phyloP scores from a whole-genome alignment of 129 eudicot genomes.

The Lonicera japonica region DNA sequence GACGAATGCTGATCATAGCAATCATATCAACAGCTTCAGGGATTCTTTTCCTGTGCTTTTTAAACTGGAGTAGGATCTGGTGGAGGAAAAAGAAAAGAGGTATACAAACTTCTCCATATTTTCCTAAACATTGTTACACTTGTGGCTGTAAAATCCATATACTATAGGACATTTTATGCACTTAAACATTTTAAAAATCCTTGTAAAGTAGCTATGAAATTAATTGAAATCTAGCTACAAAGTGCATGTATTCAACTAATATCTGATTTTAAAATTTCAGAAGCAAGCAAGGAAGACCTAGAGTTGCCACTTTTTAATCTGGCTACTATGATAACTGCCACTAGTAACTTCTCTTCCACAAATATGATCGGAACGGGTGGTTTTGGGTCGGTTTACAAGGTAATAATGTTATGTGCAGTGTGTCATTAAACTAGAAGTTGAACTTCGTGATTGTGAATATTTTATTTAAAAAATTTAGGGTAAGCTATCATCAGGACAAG shows the following conservation, averaged over 20 bases:
- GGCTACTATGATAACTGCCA: constrained; percentile 24
- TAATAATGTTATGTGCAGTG: constrained; percentile 1
- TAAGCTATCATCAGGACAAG: constrained; percentile 17
- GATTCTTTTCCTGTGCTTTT: constrained; percentile 12
- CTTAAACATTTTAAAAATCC: too few species aligned
- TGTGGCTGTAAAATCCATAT: too few species aligned
- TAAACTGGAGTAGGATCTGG: constrained; percentile 5
- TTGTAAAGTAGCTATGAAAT: background rate
- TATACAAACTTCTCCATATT: background rate
- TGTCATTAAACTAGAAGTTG: background rate
- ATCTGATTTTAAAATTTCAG: background rate
- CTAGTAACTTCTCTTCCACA: constrained; percentile 24
- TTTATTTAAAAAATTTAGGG: constrained; percentile 16
- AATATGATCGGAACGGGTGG: constrained; percentile 45
- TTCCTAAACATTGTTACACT: background rate
- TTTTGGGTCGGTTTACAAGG: constrained; percentile 49
- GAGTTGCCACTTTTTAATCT: constrained; percentile 28
- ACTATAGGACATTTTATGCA: too few species aligned
- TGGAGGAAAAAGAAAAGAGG: constrained; percentile 9
- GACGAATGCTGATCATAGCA: background rate
- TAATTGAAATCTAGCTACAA: background rate
- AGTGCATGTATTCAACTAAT: background rate
- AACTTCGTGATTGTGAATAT: background rate
- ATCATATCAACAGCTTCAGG: constrained; percentile 9
- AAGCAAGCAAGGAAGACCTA: constrained; percentile 10